phyloP scores from a whole-genome alignment of 192 early-diverging fungal genomes.

The Pilaira anomala region DNA sequence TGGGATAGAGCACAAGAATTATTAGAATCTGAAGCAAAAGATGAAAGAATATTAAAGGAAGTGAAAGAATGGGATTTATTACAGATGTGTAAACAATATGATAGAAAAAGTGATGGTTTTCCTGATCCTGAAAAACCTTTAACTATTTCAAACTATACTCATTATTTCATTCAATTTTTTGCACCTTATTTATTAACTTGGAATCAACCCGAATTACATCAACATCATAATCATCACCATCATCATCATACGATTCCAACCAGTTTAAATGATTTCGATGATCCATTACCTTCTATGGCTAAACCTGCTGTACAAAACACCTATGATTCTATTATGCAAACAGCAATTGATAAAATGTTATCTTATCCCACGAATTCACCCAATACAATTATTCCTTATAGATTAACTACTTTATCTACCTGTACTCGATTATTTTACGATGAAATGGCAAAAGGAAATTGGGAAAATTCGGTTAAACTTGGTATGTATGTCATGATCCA shows the following conservation, averaged over 20 bases:
- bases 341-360: not conserved
- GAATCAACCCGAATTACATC: not conserved
- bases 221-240: not conserved
- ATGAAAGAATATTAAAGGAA: slow-evolving; percentile 3
- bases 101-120: not conserved
- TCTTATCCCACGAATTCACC: slow-evolving; percentile 7
- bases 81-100: slow-evolving; percentile 14
- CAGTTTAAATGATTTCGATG: slow-evolving; percentile 14
- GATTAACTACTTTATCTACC: slow-evolving; percentile 11
- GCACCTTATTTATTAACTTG: slow-evolving; percentile 17
- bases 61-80: slow-evolving; percentile 26
- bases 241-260: no score
- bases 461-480: slow-evolving; percentile 25
- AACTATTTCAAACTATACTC: slow-evolving; percentile 15
- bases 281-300: slow-evolving; percentile 14
- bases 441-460: slow-evolving; percentile 24
- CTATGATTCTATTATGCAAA: slow-evolving; percentile 9
- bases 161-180: slow-evolving; percentile 12
- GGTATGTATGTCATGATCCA: slow-evolving; percentile 27
- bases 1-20: slow-evolving; percentile 23
- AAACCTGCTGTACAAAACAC: slow-evolving; percentile 9
- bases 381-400: slow-evolving; percentile 9
- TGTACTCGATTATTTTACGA: slow-evolving; percentile 19
- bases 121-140: slow-evolving; percentile 13
- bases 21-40: not conserved